These are phyloP conservation scores for Boletus pseudo-olivaceus DNA, from an alignment of 768 basidiomycete genomes.

Conservation along the genomic window DNA sequence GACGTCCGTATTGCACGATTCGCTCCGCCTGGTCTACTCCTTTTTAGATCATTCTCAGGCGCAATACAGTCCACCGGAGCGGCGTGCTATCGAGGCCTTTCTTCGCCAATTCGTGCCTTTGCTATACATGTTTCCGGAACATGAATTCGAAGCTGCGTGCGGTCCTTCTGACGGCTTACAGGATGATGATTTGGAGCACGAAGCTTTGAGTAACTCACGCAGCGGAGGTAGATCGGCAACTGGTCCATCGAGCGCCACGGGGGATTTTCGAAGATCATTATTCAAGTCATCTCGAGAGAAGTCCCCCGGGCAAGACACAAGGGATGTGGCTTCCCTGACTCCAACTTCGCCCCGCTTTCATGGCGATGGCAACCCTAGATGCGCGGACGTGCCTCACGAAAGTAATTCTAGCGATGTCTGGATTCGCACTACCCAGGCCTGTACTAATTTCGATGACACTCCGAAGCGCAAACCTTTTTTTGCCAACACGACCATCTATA, in stretches of 20 bases:
- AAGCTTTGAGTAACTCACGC: slow-evolving; percentile 15
- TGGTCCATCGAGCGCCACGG: slow-evolving; percentile 51
- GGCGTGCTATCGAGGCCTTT: slow-evolving; percentile 80
- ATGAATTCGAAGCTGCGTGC: slow-evolving; percentile 64
- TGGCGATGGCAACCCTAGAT: slow-evolving; percentile 1
- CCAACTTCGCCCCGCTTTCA: slow-evolving; percentile 11
- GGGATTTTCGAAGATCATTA: slow-evolving; percentile 77
- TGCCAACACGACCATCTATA: slow-evolving; percentile 91
- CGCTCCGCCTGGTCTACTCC: slow-evolving; percentile 83
- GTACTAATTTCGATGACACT: slow-evolving; percentile 26
- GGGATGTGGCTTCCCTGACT: slow-evolving; percentile 30
- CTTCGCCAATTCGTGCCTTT: slow-evolving; percentile 80
- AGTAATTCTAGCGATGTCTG: slow-evolving; percentile 46
- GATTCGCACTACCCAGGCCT: slow-evolving; percentile 43
- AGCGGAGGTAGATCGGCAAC: slow-evolving; percentile 45
- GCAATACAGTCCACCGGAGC: slow-evolving; percentile 71
- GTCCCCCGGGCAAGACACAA: slow-evolving; percentile 30
- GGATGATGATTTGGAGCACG: slow-evolving; percentile 33
- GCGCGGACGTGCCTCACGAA: neutral
- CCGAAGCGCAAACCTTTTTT: slow-evolving; percentile 66
- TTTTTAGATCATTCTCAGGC: slow-evolving; percentile 87
- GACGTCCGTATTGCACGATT: slow-evolving; percentile 78
- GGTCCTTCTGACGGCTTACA: slow-evolving; percentile 51
- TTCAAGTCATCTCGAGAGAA: slow-evolving; percentile 71
- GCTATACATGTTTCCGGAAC: slow-evolving; percentile 66